phyloP scores from a whole-genome alignment of 2,329 filamentous ascomycete species.

The Exophiala aquamarina region DNA sequence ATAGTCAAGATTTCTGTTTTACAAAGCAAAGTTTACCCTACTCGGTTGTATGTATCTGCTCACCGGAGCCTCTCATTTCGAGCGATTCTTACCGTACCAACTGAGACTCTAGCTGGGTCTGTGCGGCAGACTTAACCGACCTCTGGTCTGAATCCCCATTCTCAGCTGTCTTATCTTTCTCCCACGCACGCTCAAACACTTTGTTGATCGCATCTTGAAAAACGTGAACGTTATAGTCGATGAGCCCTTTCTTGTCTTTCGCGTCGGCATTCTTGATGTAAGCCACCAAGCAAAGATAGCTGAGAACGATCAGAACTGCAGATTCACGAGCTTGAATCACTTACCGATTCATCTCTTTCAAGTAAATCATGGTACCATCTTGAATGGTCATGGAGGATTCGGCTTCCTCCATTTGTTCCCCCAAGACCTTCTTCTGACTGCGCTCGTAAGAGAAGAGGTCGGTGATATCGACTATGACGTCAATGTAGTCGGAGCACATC shows the following conservation, averaged over 20 bases:
- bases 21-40: no score
- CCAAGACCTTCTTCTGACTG: conserved; percentile 35
- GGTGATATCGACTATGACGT: conserved; percentile 95
- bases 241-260: conserved; percentile 62
- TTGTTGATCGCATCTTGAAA: conserved; percentile 63
- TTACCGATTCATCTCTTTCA: conserved; percentile 67
- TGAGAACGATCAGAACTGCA: conserved; percentile 32
- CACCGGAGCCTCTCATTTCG: no score
- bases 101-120: background rate
- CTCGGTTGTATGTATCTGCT: no score
- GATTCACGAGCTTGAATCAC: conserved; percentile 24
- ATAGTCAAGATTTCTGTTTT: no score
- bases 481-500: conserved; percentile 97
- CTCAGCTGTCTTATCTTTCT: conserved; percentile 36
- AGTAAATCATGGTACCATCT: conserved; percentile 62
- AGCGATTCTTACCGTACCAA: no score
- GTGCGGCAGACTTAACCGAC: background rate
- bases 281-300: conserved; percentile 64
- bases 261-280: conserved; percentile 66
- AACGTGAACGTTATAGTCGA: conserved; percentile 66
- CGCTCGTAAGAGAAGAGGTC: conserved; percentile 78
- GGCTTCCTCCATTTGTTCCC: conserved; percentile 52
- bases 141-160: conserved; percentile 9
- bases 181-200: conserved; percentile 57
- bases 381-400: conserved; percentile 65